Conservation (phyloP, 352 stramenopile genomes). For the Blastocystis sp. region DNA sequence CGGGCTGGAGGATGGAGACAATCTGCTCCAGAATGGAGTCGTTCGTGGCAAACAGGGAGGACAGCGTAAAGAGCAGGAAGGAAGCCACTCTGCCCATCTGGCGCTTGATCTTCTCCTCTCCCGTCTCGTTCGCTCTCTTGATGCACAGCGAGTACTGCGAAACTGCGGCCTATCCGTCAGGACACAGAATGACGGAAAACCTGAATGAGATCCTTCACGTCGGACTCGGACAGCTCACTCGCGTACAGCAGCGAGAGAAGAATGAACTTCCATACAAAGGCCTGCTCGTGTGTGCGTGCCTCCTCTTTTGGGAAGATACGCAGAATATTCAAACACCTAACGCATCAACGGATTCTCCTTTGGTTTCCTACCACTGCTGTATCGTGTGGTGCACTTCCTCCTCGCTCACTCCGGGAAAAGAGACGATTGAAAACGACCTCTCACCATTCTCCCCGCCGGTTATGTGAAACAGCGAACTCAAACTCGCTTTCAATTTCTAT, state of each 20-base stretch:
- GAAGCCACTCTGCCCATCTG: not conserved
- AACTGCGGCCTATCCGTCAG: not conserved
- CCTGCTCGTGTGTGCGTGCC: not conserved
- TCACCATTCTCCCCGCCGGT: not conserved
- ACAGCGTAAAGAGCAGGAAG: not conserved
- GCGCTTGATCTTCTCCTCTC: not conserved
- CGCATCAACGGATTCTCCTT: not conserved
- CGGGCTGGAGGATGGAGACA: not conserved
- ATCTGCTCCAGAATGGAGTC: conserved; percentile 15
- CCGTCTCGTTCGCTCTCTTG: not conserved
- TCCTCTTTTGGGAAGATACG: conserved; percentile 47
- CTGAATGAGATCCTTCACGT: conserved; percentile 29
- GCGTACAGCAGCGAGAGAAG: not conserved
- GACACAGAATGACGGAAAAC: not conserved
- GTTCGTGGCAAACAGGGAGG: not conserved
- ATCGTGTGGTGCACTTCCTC: conserved; percentile 21
- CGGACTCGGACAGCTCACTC: conserved; percentile 4
- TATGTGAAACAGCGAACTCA: conserved; percentile 5
- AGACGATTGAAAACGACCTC: conserved; percentile 8
- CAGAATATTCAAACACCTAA: conserved; percentile 67
- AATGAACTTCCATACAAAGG: conserved; percentile 50
- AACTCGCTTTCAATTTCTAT: conserved; percentile 37
- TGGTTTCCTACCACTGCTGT: conserved; percentile 15
- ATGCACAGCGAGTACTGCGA: not conserved
- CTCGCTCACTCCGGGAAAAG: conserved; percentile 51